Conservation (phyloP, 202 grass and related monocot species). For the Elaeis oleifera region DNA sequence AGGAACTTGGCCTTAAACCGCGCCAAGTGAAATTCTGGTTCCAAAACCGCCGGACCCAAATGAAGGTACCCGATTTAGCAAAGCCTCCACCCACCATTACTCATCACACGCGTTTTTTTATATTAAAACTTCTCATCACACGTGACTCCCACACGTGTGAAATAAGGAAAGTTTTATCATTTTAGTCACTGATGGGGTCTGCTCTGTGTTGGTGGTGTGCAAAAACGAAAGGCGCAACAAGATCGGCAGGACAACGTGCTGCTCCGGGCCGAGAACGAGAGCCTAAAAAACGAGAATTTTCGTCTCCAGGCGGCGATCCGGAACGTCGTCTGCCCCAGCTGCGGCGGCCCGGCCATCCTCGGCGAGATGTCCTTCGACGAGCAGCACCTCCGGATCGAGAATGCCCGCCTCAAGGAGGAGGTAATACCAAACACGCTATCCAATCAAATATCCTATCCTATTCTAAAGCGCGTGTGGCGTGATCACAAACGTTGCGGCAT, state of each 20-base stretch:
- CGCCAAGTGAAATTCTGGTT: constrained; percentile 99
- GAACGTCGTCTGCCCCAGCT: constrained; percentile 87
- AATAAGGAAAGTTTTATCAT: too few species aligned
- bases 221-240: constrained; percentile 57
- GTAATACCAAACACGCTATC: constrained; percentile 11
- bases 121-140: too few species aligned
- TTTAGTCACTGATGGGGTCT: too few species aligned
- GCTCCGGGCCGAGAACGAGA: constrained; percentile 87
- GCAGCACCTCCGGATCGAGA: constrained; percentile 89
- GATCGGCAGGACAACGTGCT: constrained; percentile 80
- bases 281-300: constrained; percentile 84
- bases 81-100: too few species aligned
- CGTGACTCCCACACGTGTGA: too few species aligned
- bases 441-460: neutral
- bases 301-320: constrained; percentile 81
- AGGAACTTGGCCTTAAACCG: constrained; percentile 82
- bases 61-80: constrained; percentile 46
- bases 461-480: too few species aligned
- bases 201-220: too few species aligned
- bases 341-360: constrained; percentile 88
- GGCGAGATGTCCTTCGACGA: constrained; percentile 78
- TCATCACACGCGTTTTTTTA: too few species aligned
- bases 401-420: constrained; percentile 76
- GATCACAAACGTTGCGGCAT: too few species aligned
- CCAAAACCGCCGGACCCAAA: constrained; percentile 95